Conservation (phyloP, 768 basidiomycete species). For the Pleurotus tuber-regium region DNA sequence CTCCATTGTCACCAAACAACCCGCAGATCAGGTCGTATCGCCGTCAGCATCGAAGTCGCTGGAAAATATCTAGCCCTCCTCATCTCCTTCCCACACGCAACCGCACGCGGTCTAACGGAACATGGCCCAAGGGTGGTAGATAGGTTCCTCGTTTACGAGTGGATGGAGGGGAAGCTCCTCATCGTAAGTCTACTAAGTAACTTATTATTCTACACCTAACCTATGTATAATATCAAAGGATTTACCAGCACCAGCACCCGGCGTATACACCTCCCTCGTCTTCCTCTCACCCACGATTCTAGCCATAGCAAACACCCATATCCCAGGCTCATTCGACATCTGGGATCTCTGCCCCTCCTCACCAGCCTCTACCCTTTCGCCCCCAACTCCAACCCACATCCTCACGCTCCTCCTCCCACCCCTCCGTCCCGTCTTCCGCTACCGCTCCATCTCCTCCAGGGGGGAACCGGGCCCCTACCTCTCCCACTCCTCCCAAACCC, state of each 20-base stretch:
- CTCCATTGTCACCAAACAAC: slow-evolving; percentile 4
- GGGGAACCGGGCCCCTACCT: slow-evolving; percentile 39
- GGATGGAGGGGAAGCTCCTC: slow-evolving; percentile 35
- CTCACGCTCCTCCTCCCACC: slow-evolving; percentile 17
- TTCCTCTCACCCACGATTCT: slow-evolving; percentile 33
- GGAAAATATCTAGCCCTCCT: slow-evolving; percentile 42
- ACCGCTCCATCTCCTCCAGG: slow-evolving; percentile 31
- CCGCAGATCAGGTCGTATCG: slow-evolving; percentile 17
- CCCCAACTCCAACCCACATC: not conserved
- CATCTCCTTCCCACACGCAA: slow-evolving; percentile 23
- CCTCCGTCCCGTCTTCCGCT: slow-evolving; percentile 20
- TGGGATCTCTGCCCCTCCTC: too few relatives aligned
- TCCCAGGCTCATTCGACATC: slow-evolving; percentile 28
- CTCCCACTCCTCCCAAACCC: slow-evolving; percentile 8
- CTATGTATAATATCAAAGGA: slow-evolving; percentile 12
- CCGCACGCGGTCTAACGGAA: slow-evolving; percentile 3
- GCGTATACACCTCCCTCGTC: slow-evolving; percentile 27
- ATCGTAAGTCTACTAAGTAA: slow-evolving; percentile 24
- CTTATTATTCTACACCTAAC: not conserved
- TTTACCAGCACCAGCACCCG: slow-evolving; percentile 19
- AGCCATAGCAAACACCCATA: slow-evolving; percentile 30
- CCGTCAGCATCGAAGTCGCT: slow-evolving; percentile 43
- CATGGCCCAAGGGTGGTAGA: slow-evolving; percentile 17
- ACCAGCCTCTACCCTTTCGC: slow-evolving; percentile 17
- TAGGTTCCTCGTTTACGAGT: slow-evolving; percentile 40